Percentiles rank a stretch among this genome's conserved stretches.
Evolutionary conservation across 768 basidiomycete species (phyloP).

Genomic region (Ramaria sp.): DNA sequence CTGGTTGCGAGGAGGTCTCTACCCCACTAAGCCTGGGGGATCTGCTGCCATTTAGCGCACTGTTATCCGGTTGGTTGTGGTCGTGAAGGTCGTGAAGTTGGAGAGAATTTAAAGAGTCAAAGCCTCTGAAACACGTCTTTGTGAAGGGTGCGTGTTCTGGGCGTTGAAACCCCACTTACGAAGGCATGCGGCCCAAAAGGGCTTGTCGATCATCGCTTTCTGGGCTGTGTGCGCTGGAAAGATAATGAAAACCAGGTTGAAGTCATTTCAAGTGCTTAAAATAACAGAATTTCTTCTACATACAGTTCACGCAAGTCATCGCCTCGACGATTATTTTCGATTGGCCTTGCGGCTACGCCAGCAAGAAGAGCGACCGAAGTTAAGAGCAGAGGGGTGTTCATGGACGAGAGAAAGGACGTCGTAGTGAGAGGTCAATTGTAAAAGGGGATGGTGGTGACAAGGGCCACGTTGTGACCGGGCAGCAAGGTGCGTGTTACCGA

Average conservation of each 20-base stretch:
- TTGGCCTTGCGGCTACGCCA: slow-evolving; percentile 6
- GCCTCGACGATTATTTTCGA: slow-evolving; percentile 1
- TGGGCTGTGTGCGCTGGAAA: background rate
- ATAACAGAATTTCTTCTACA: background rate
- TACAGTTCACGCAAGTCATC: slow-evolving; percentile 7
- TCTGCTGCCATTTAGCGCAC: background rate
- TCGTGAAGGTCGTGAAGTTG: slow-evolving; percentile 8
- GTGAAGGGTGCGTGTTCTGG: background rate
- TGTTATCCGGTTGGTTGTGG: background rate
- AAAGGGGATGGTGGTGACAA: too few species aligned
- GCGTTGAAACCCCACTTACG: background rate
- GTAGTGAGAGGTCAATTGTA: too few species aligned
- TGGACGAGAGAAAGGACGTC: background rate
- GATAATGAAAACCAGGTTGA: background rate
- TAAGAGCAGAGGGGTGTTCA: slow-evolving; percentile 6
- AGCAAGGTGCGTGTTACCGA: too few species aligned
- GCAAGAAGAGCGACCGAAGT: slow-evolving; percentile 7
- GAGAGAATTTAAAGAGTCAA: background rate
- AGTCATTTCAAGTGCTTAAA: background rate
- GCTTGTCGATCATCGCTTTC: background rate
- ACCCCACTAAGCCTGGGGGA: slow-evolving; percentile 1
- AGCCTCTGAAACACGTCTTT: background rate
- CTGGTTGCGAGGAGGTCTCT: background rate
- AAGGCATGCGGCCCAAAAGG: background rate
- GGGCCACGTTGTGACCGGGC: too few species aligned